Conservation (phyloP, 1,139 yeast genomes). For the Geotrichum siamense region DNA sequence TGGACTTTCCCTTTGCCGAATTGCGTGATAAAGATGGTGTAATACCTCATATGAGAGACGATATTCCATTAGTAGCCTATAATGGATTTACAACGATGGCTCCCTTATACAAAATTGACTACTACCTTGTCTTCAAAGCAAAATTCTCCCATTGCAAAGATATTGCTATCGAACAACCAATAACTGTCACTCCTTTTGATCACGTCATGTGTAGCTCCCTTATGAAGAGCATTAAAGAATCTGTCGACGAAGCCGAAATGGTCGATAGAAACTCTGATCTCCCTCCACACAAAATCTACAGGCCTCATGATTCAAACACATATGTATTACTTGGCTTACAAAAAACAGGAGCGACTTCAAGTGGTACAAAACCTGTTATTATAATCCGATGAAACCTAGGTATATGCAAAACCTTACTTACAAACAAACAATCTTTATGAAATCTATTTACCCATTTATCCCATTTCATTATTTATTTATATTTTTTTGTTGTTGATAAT, state of each 20-base stretch:
- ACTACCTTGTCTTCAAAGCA: constrained; percentile 33
- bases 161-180: constrained; percentile 35
- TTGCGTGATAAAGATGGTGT: constrained; percentile 29
- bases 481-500: no score
- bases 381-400: constrained; percentile 9
- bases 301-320: constrained; percentile 16
- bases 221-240: constrained; percentile 32
- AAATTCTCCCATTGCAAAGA: constrained; percentile 37
- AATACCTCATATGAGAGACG: constrained; percentile 32
- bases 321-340: constrained; percentile 15
- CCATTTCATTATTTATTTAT: no score
- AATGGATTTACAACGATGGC: constrained; percentile 36
- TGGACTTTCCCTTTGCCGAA: constrained; percentile 31
- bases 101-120: constrained; percentile 34
- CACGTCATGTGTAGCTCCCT: constrained; percentile 35
- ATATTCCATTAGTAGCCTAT: constrained; percentile 32
- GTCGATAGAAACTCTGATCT: constrained; percentile 7
- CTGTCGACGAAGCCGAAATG: constrained; percentile 30
- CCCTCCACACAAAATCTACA: constrained; percentile 11
- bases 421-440: no score
- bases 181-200: constrained; percentile 36
- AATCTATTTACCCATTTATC: no score
- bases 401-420: neutral
- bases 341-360: constrained; percentile 13
- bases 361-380: constrained; percentile 16